These are phyloP conservation scores for Trapa bicornis DNA, from an alignment of 345 rosid genomes.

Conservation along the genomic window DNA sequence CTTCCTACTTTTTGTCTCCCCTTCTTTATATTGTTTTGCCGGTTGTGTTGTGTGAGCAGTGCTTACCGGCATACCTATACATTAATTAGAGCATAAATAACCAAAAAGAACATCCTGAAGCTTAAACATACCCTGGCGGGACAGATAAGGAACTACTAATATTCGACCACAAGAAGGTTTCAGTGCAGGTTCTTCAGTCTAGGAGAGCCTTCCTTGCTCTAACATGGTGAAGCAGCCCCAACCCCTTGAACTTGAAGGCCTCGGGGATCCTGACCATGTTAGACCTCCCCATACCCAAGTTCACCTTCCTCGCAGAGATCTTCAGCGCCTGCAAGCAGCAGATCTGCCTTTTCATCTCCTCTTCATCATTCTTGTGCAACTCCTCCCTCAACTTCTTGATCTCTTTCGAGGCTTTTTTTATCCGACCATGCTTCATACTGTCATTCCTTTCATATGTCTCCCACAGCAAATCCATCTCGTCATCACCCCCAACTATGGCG, in stretches of 20 bases:
- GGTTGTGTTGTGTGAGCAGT: no score
- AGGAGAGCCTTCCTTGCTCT: constrained; percentile 35
- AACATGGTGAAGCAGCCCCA: constrained; percentile 63
- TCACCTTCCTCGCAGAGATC: constrained; percentile 86
- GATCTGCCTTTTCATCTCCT: constrained; percentile 31
- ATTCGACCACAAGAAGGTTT: no score
- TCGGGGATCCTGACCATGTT: constrained; percentile 58
- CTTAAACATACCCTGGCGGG: no score
- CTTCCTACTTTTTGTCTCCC: no score
- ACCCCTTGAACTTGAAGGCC: constrained; percentile 59
- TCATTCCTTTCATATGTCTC: constrained; percentile 55
- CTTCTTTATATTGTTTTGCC: no score
- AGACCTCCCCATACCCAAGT: constrained; percentile 76
- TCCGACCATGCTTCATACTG: constrained; percentile 9
- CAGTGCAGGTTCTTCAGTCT: constrained; percentile 6
- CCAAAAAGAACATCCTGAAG: no score
- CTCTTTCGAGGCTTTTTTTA: constrained; percentile 18
- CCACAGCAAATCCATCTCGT: constrained; percentile 96
- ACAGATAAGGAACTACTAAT: no score
- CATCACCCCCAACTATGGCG: constrained; percentile 14
- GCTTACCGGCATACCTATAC: no score
- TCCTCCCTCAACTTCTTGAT: constrained; percentile 1
- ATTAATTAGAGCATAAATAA: no score
- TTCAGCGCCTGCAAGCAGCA: constrained; percentile 89
- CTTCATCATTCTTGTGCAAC: constrained; percentile 24